Evolutionary conservation across 139 green algal genomes (phyloP).

Genomic region (Chlorella vulgaris): DNA sequence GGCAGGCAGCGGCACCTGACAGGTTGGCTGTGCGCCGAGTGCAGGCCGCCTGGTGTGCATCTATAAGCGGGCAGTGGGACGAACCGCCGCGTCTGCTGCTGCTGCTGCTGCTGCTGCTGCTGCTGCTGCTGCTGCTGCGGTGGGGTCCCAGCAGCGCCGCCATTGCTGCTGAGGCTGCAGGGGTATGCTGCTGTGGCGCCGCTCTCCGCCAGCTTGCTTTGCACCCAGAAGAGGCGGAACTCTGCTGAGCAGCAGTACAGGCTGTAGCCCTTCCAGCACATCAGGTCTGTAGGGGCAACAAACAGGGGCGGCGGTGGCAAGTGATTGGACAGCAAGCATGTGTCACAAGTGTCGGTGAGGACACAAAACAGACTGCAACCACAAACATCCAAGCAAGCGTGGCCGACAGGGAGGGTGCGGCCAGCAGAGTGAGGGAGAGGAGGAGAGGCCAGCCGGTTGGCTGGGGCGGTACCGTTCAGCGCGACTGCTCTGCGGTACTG

Average conservation of each 20-base stretch:
- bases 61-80: slow-evolving; percentile 41
- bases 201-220: slow-evolving; percentile 67
- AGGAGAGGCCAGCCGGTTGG: too few relatives aligned
- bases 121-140: background rate
- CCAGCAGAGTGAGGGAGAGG: too few relatives aligned
- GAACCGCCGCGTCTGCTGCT: slow-evolving; percentile 29
- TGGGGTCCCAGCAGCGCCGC: background rate
- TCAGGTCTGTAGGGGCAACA: slow-evolving; percentile 63
- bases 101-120: background rate
- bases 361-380: too few relatives aligned
- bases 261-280: slow-evolving; percentile 86
- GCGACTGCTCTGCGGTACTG: too few relatives aligned
- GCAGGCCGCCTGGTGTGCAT: slow-evolving; percentile 16
- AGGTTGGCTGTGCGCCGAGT: slow-evolving; percentile 14
- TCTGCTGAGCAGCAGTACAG: slow-evolving; percentile 84
- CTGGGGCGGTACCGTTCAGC: too few relatives aligned
- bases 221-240: slow-evolving; percentile 84
- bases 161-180: background rate
- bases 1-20: too few relatives aligned
- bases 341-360: too few relatives aligned
- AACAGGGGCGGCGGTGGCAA: background rate
- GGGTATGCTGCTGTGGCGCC: slow-evolving; percentile 13
- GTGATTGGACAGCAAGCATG: too few relatives aligned
- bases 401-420: too few relatives aligned
- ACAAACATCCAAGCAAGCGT: too few relatives aligned